Evolutionary conservation across 2,329 filamentous ascomycete species (phyloP), one percentile per base, ranked within the genome.

Genomic region (Dactylella cylindrospora): DNA sequence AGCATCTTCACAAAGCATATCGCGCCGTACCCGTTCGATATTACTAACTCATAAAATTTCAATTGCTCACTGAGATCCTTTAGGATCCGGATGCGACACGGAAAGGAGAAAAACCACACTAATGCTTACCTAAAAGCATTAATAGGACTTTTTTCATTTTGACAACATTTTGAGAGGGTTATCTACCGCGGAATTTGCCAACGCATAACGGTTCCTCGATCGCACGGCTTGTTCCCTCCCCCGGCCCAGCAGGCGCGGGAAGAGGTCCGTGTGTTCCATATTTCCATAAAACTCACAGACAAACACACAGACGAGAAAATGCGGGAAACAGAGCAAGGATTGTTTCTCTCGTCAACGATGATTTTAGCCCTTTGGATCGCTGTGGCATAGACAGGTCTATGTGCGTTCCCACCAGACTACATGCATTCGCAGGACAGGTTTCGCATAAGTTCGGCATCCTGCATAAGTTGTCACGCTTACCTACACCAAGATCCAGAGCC

Each of bases 111-210:
- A n/a, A n/a, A n/a, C n/a, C n/a, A n/a, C n/a, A n/a, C n/a, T n/a
- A n/a, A n/a, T n/a, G 47, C 32, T 53, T 61, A 61, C 43, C 47
- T 53, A 47, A 53, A 53, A 47, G 41, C 39, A 53, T 53, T 53
- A 17, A 36, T 29, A 38, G 32, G 22, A 31, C 46, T n/a, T n/a
- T n/a, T n/a, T n/a, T n/a, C n/a, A n/a, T n/a, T n/a, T 28, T 55
- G 33, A 32, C 41, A 38, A 50, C 36, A 41, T 35, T 39, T 13
- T 17, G 36, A 38, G 17, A 12, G 20, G 8, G 46, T 32, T 40
- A 41, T 19, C 35, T 25, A 33, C 41, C 46, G 44, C 44, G 46
- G 45, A 47, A 39, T 28, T 51, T 53, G 28, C 54, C 47, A 41
- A 61, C 28, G 15, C 28, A 47, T 47, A 46, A 47, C 46, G 46